Evolutionary conservation across 768 basidiomycete species (phyloP), one percentile per base, ranked within the genome.

Genomic region (Pleurotus platypus): DNA sequence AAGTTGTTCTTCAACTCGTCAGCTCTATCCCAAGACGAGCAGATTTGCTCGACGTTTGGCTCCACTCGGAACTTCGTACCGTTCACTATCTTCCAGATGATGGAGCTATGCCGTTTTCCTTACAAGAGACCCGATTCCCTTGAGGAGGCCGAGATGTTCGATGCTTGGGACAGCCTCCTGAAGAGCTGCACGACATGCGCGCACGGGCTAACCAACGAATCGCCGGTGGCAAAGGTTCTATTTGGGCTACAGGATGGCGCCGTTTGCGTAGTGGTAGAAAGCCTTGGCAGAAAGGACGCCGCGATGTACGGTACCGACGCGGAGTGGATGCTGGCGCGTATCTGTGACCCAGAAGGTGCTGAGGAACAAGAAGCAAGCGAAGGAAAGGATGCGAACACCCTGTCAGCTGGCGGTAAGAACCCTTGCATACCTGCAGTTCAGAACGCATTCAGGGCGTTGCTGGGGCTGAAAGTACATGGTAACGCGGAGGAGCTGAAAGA

Each of bases 221-320:
- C 20, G 12, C 18, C 51, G 11, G 24, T 20, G 8, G 22, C 20
- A 18, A 22, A 30, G 26, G 16, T 53, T 42, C 26, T 38, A 15
- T 24, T 53, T 3, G 51, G 37, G 8, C 4, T 24, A 9, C 38
- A 38, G 22, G 38, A 40, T 18, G 51, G 27, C 7, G 51, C 51
- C 22, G 38, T 53, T 22, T 20, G 51, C 22, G 51, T 39, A 18
- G 18, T 53, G 20, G 38, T 53, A 7, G 15, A 39, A 39, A 18
- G 22, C 22, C 9, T 53, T 3, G 51, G 51, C 11, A 39, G 51
- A 20, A 53, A 53, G 38, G 51, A 53, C 13, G 37, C 51, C 4
- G 22, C 16, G 4, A 53, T 53, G 39, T 53, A 40, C 42, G 51
- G 51, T 4, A 53, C 24, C 15, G 51, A 53, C 26, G 51, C 51